phyloP scores from a whole-genome alignment of 768 basidiomycete genomes.

The Kwoniella sp. region DNA sequence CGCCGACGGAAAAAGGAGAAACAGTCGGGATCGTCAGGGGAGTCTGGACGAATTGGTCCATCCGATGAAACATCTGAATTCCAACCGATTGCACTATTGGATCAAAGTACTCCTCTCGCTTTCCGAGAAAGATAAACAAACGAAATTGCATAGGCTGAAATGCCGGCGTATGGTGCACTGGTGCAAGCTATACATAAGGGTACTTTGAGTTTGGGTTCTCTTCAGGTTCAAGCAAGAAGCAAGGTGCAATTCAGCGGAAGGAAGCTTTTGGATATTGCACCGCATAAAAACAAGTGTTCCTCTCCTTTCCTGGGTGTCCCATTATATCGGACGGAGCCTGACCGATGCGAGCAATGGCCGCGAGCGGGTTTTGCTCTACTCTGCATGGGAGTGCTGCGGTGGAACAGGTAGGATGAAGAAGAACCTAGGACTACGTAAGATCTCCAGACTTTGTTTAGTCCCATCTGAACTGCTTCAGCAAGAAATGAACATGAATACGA shows the following conservation, averaged over 20 bases:
- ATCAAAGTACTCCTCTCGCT: neutral
- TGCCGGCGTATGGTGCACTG: neutral
- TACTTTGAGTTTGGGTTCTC: slow-evolving; percentile 11
- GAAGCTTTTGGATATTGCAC: neutral
- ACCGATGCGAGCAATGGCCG: neutral
- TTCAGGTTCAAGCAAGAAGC: neutral
- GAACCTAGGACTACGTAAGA: slow-evolving; percentile 8
- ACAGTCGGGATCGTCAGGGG: slow-evolving; percentile 12
- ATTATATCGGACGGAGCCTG: neutral
- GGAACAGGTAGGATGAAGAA: neutral
- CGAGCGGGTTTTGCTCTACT: too few relatives aligned
- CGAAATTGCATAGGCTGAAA: neutral
- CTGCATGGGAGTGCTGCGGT: neutral
- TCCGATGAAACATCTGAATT: slow-evolving; percentile 11
- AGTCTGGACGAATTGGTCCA: slow-evolving; percentile 7
- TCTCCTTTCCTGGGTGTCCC: neutral
- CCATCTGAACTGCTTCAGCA: neutral
- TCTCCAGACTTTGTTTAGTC: neutral
- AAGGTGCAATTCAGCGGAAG: slow-evolving; percentile 1
- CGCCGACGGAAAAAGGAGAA: neutral
- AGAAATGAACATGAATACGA: neutral
- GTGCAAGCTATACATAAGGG: too few relatives aligned
- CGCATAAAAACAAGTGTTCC: neutral
- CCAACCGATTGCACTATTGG: slow-evolving; percentile 10
- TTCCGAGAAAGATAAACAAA: slow-evolving; percentile 12